Base-by-base conservation (phyloP, 2,329 filamentous ascomycete species). In the Aureobasidium sp. region DNA sequence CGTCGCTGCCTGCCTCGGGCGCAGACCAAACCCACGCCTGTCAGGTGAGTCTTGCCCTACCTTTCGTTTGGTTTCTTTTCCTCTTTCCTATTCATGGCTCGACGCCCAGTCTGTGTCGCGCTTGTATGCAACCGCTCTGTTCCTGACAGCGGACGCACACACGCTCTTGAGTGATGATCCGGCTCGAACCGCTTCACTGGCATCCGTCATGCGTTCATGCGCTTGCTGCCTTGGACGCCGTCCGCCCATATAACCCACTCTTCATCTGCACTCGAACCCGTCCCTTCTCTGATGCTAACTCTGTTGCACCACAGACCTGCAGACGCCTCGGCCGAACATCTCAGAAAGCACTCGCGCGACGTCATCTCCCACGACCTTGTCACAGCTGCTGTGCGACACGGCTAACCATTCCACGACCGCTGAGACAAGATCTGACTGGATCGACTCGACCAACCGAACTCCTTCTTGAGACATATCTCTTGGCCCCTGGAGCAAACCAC, bases 141-240 rank as follows among this genome's bases (percentile, higher is more conserved):
- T 41, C 37, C 37, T 51, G 48, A 51, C 48, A 41, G 48, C 27
- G 34, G 48, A 41, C 48, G 41, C 21, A 27, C 37, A 41, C 48
- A 51, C 21, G 37, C 37, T 22, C 16, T 41, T n/a, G 27, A 19
- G 14, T 19, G 24, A n/a, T 41, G 48, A 39, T 51, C 30, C 48
- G 37, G 25, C 27, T 51, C 27, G 19, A 34, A 22, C 37, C 25
- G 29, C 48, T 19, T 16, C n/a, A 8, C 44, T 48, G 22, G 32
- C 44, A 37, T 27, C 25, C 35, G 35, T 51, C 48, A 51, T 51
- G 48, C 48, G 27, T 51, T 41, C 48, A 51, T 51, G 37, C 48
- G 35, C 35, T 41, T 25, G 48, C 37, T 50, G 32, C 34, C 22
- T 38, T 12, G 21, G 17, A 6, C 14, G 30, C 40, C 25, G n/a